phyloP scores from a whole-genome alignment of 495 filamentous ascomycete species.

The Venustampulla echinocandica region DNA sequence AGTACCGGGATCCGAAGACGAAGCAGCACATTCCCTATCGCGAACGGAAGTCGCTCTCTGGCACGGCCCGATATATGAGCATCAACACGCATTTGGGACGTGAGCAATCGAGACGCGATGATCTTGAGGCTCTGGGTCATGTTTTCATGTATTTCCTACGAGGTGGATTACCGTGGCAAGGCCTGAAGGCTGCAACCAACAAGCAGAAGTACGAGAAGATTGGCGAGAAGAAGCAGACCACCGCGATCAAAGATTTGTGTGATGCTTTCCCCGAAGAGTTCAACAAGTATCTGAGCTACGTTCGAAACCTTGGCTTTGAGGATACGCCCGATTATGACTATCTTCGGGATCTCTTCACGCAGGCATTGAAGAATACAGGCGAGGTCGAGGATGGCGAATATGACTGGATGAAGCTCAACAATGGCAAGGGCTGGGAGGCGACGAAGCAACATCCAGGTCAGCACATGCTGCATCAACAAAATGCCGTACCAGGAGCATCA shows the following conservation, averaged over 20 bases:
- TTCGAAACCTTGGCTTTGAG: constrained; percentile 96
- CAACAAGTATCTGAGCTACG: constrained; percentile 93
- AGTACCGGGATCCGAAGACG: constrained; percentile 97
- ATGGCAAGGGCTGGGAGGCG: constrained; percentile 90
- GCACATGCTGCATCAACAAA: constrained; percentile 64
- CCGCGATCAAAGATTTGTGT: constrained; percentile 91
- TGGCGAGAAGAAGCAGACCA: constrained; percentile 99
- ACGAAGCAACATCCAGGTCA: constrained; percentile 76
- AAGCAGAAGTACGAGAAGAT: constrained; percentile 99
- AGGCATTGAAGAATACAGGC: constrained; percentile 88
- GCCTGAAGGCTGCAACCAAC: constrained; percentile 96
- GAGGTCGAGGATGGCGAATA: constrained; percentile 98
- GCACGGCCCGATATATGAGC: constrained; percentile 97
- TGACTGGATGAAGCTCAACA: constrained; percentile 99
- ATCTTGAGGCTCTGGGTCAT: constrained; percentile 91
- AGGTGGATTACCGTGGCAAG: constrained; percentile 96
- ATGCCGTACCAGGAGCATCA: constrained; percentile 64
- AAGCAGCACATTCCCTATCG: constrained; percentile 99
- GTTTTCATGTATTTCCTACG: constrained; percentile 99
- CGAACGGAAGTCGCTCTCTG: constrained; percentile 94
- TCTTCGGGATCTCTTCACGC: constrained; percentile 89
- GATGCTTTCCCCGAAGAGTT: constrained; percentile 97
- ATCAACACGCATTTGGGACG: constrained; percentile 98
- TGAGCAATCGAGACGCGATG: constrained; percentile 93
- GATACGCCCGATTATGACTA: constrained; percentile 99